Percentiles rank a stretch among this genome's conserved stretches.
These are phyloP conservation scores for Alnus rubra DNA, from an alignment of 306 rosid species.

Conservation along the genomic window DNA sequence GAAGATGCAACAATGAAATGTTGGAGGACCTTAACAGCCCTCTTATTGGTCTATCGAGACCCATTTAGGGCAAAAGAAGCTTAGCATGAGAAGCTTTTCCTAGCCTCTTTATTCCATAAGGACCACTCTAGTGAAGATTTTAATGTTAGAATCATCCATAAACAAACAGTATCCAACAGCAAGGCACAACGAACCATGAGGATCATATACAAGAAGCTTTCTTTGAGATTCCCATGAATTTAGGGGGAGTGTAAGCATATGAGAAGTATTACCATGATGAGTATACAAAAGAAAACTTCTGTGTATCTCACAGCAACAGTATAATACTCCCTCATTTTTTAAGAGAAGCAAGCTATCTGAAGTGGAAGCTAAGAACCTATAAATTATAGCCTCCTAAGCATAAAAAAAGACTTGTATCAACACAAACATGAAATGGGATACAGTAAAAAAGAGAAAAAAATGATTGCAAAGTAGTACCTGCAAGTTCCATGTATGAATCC, in stretches of 20 bases:
- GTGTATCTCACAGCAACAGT: neutral
- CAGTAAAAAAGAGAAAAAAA: neutral
- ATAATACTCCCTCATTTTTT: neutral
- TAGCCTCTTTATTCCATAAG: neutral
- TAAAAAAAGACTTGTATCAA: neutral
- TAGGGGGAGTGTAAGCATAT: neutral
- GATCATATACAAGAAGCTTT: neutral
- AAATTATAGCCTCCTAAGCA: neutral
- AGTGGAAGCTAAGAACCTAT: neutral
- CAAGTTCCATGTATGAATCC: constrained; percentile 64
- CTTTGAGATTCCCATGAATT: too few species aligned
- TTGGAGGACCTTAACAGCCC: neutral
- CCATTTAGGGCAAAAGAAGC: neutral
- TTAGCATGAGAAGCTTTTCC: neutral
- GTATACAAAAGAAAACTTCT: neutral
- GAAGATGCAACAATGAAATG: too few species aligned
- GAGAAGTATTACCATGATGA: neutral
- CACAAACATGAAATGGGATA: neutral
- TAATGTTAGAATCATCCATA: neutral
- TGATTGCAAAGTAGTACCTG: constrained; percentile 35
- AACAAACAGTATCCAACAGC: neutral
- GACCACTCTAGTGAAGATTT: neutral
- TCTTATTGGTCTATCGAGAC: neutral
- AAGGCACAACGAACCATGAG: neutral
- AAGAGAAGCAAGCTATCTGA: neutral